A percentile compares a stretch with the other conserved stretches of the same genome.
Evolutionary conservation across 2,329 filamentous ascomycete genomes (phyloP).

Genomic region (Pyrenochaeta sp.): DNA sequence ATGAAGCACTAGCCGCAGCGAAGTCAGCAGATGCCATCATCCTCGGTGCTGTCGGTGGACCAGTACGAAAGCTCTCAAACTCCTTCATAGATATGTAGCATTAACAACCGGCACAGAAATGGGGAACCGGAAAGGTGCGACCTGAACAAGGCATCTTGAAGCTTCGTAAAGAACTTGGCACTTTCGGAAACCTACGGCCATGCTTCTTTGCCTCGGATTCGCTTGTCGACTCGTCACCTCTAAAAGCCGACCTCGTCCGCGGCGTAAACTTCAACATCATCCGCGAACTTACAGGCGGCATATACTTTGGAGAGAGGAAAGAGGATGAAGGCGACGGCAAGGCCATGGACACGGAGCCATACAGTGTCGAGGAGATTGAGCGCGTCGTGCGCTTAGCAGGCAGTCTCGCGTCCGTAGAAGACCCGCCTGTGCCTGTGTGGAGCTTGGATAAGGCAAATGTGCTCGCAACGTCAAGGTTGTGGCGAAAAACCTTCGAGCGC

Average conservation of each 20-base stretch:
- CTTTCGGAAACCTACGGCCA: conserved; percentile 93
- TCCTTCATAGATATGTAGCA: not conserved
- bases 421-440: conserved; percentile 81
- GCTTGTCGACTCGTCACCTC: conserved; percentile 77
- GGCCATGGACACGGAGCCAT: conserved; percentile 87
- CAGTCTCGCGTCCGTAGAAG: conserved; percentile 77
- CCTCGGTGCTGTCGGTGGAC: conserved; percentile 93
- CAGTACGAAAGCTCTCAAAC: conserved; percentile 58
- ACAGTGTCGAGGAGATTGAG: conserved; percentile 85
- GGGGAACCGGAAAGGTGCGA: conserved; percentile 86
- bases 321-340: conserved; percentile 79
- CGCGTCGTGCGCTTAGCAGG: conserved; percentile 84
- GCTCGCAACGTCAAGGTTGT: conserved; percentile 86
- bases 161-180: conserved; percentile 91
- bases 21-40: conserved; percentile 89
- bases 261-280: conserved; percentile 93
- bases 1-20: conserved; percentile 81
- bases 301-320: conserved; percentile 92
- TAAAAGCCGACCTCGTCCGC: conserved; percentile 84
- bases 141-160: conserved; percentile 91
- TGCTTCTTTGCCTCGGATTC: conserved; percentile 94
- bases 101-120: conserved; percentile 67
- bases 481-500: conserved; percentile 86
- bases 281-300: conserved; percentile 88
- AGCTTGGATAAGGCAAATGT: conserved; percentile 97